Evolutionary conservation across 441 rosid genomes (phyloP).

Genomic region (Bocquillonia castaneifolia): DNA sequence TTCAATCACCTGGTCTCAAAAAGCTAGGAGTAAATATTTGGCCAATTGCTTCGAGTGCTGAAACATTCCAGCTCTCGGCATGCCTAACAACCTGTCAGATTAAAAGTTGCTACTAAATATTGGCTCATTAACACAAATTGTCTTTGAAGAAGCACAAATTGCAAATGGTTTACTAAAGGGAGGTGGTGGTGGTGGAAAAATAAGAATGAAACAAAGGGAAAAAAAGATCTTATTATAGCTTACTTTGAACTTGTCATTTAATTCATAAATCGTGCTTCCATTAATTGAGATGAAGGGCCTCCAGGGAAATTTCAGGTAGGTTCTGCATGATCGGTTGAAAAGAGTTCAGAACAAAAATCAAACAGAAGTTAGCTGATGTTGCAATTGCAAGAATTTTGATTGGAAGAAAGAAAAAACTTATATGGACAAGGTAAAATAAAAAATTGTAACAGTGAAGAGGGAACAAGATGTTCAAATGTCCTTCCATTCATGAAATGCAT

Average conservation of each 20-base stretch:
- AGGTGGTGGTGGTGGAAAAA: neutral
- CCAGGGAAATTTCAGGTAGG: conserved; percentile 80
- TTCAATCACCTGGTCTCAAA: conserved; percentile 22
- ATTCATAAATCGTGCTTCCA: conserved; percentile 69
- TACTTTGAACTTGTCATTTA: conserved; percentile 47
- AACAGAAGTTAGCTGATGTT: neutral
- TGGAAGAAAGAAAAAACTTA: neutral
- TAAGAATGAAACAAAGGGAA: neutral
- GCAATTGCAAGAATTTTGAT: neutral
- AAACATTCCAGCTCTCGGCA: conserved; percentile 74
- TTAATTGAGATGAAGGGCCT: conserved; percentile 61
- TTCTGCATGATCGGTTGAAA: conserved; percentile 47
- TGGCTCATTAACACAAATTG: neutral
- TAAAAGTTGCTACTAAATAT: neutral
- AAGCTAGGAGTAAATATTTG: conserved; percentile 60
- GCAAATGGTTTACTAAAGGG: too few relatives aligned
- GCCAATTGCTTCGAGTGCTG: conserved; percentile 67
- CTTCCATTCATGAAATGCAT: neutral
- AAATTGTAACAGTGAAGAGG: neutral
- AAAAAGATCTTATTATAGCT: conserved; percentile 16
- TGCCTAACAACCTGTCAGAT: conserved; percentile 57
- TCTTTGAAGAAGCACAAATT: neutral
- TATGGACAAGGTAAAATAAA: neutral
- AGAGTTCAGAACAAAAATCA: neutral
- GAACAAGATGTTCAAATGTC: neutral